These are phyloP conservation scores for Arxiozyma telluris DNA, from an alignment of 1,139 yeast genomes.

Conservation along the genomic window DNA sequence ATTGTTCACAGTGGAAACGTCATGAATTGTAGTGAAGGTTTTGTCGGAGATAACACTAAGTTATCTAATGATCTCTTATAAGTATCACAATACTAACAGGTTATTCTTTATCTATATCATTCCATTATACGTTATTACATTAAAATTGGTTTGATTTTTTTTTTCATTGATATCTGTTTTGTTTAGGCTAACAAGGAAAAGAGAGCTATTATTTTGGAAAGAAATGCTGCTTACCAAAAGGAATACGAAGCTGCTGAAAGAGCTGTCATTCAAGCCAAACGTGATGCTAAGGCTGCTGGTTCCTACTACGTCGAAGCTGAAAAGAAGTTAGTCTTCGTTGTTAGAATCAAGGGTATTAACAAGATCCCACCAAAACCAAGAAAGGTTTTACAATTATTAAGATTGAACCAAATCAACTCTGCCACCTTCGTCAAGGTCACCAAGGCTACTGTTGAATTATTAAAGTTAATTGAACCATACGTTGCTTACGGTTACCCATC, in stretches of 20 bases:
- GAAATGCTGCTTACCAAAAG: conserved; percentile 97
- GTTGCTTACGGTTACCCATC: conserved; percentile 99
- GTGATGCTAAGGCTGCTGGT: conserved; percentile 95
- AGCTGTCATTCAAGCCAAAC: conserved; percentile 83
- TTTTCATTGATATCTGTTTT: conserved; percentile 2
- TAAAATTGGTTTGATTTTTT: neutral
- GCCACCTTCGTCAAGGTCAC: conserved; percentile 97
- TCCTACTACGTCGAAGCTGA: conserved; percentile 97
- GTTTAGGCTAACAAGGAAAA: conserved; percentile 73
- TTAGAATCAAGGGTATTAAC: conserved; percentile 99
- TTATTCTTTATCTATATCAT: neutral
- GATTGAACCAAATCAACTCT: conserved; percentile 96
- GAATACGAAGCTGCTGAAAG: conserved; percentile 96
- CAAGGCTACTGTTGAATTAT: conserved; percentile 96
- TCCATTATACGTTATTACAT: no score
- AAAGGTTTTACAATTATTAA: conserved; percentile 96
- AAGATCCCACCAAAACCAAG: conserved; percentile 99
- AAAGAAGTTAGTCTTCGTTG: conserved; percentile 91
- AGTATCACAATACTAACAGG: conserved; percentile 1
- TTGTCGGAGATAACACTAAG: neutral
- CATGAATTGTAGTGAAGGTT: neutral
- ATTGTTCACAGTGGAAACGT: no score
- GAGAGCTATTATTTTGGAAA: conserved; percentile 91
- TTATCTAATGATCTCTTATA: no score
- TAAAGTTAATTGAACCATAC: conserved; percentile 97